Evolutionary conservation across 768 basidiomycete species (phyloP), one percentile per base, ranked within the genome.

Genomic region (Boletus eberwhitei): DNA sequence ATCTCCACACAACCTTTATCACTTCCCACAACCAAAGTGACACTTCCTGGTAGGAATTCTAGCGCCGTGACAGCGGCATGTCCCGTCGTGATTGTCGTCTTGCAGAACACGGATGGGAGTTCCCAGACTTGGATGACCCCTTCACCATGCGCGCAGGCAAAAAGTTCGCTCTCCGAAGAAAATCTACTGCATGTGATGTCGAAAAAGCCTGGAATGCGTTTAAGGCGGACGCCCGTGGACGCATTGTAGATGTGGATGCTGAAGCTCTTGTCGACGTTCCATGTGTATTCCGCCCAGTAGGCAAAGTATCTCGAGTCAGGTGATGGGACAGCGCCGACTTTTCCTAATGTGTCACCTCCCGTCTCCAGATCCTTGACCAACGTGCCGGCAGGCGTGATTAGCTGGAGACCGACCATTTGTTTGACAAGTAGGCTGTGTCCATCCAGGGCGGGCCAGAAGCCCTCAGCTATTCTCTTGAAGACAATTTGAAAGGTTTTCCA

Each of bases 51-150:
- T 21, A 61, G 9, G 19, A 61, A 50, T 47, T 58, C 59, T 11
- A 61, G 52, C 19, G 53, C 48, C 9, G 56, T 58, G 50, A 62
- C 44, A 14, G 52, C 32, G 4, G 21, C 29, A 48, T 62, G 55
- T 19, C 48, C 61, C 11, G 60, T 61, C 37, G 4, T 32, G 44
- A 35, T 35, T 6, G 34, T 35, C 13, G 34, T 35, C 41, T 40
- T 57, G 48, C 50, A 57, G 3, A 47, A 14, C 8, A 22, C 35
- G 3, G 55, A 64, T 9, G 62, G 55, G 17, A 57, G 34, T 32
- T 58, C 59, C 62, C 62, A 64, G 51, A 64, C 21, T 45, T 63
- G 51, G 19, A 57, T 50, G 29, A 41, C n/a, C n/a, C 62, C 59
- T 0, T 57, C 26, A 8, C 58, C 62, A 36, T 63, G 61, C 2